Evolutionary conservation across 306 rosid genomes (phyloP), one percentile per base, ranked within the genome.

Genomic region (Oemleria cerasiformis): DNA sequence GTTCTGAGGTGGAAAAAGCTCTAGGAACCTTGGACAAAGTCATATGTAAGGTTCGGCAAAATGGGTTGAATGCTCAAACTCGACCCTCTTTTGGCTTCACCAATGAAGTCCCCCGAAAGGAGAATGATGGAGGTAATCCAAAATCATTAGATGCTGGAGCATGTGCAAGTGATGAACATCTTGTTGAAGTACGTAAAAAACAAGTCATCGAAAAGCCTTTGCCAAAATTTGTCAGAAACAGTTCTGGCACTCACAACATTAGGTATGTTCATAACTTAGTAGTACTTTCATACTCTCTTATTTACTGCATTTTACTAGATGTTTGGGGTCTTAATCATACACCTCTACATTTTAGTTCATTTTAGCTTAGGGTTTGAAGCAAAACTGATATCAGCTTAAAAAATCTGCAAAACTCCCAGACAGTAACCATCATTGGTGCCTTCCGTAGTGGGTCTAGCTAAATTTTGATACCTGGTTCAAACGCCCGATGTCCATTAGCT

Each of bases 1-100:
- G 96, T 44, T 72, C 90, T 41, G 88, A 88, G 69, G 97, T 95
- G 74, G 85, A 82, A 78, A 75, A 75, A 67, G 97, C 97, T 82
- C 68, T 91, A 57, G 86, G 79, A 80, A 95, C 97, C 48, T 65
- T 95, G 69, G 97, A 95, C 57, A 84, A 81, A 78, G 90, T 83
- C 50, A 89, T 95, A 65, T 75, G 84, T 23, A 25, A 64, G 76
- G 80, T 89, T 71, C 79, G 70, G 16, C 77, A 86, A 61, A 49
- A 78, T 49, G 84, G 87, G 61, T 78, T 78, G 66, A 85, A 67
- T 61, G 53, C 89, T 38, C 76, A 36, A 76, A 48, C 58, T 42
- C 73, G 13, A 48, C 44, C 73, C 51, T 78, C 82, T 82, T 73
- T 80, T 72, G 77, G 63, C 61, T 81, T 68, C 71, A 72, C 49